phyloP scores from a whole-genome alignment of 2,329 filamentous ascomycete species.

The Verticillium alfalfae region DNA sequence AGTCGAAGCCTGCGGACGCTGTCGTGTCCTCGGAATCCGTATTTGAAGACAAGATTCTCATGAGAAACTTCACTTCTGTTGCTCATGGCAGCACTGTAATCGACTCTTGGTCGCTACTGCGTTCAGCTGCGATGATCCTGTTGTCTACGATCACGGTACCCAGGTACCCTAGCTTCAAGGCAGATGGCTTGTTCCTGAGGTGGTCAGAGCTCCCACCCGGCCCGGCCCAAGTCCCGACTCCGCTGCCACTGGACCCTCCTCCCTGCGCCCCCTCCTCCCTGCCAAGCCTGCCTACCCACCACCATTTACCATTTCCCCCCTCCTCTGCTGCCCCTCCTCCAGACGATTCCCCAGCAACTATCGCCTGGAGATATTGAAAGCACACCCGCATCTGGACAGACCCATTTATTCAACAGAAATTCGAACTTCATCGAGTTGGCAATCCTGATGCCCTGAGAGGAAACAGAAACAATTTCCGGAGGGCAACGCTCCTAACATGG shows the following conservation, averaged over 20 bases:
- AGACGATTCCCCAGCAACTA: background rate
- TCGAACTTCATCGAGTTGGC: background rate
- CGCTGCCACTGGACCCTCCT: background rate
- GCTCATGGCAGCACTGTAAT: background rate
- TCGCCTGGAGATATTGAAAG: background rate
- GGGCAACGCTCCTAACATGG: background rate
- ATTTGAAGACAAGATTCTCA: no score
- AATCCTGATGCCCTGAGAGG: no score
- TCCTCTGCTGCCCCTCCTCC: background rate
- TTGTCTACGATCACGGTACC: no score
- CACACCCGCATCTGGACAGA: background rate
- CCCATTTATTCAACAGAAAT: background rate
- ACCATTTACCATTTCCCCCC: background rate
- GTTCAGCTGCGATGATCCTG: no score
- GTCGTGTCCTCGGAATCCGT: no score
- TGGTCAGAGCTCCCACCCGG: background rate
- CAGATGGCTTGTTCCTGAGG: background rate
- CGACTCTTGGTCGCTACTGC: no score
- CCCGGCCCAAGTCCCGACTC: background rate
- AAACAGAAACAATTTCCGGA: no score
- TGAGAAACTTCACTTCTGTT: background rate
- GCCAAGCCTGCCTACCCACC: no score
- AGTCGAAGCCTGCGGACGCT: background rate
- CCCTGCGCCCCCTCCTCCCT: background rate
- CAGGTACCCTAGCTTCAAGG: background rate